These are phyloP conservation scores for Lichtheimia ornata DNA, from an alignment of 371 early-diverging fungal species.

Conservation along the genomic window DNA sequence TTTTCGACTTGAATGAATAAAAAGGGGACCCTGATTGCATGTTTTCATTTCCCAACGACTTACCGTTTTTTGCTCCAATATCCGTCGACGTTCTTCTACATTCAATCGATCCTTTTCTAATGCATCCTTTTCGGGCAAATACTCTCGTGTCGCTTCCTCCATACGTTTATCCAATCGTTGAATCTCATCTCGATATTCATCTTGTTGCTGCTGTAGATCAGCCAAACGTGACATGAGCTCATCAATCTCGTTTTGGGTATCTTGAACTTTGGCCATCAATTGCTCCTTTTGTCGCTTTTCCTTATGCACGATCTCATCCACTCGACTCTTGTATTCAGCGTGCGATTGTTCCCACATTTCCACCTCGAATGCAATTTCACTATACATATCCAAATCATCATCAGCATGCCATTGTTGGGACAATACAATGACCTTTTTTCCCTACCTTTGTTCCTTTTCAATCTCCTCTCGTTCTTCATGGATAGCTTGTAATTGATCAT, in stretches of 20 bases:
- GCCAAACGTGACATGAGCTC: slow-evolving; percentile 16
- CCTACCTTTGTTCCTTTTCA: slow-evolving; percentile 24
- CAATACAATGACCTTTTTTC: no score
- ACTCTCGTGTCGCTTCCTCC: slow-evolving; percentile 2
- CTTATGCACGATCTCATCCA: slow-evolving; percentile 22
- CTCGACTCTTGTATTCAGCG: slow-evolving; percentile 15
- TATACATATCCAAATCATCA: background rate
- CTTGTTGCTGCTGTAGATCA: slow-evolving; percentile 8
- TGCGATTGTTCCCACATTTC: slow-evolving; percentile 32
- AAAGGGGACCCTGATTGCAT: background rate
- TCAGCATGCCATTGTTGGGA: no score
- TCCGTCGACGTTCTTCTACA: slow-evolving; percentile 12
- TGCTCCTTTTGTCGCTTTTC: slow-evolving; percentile 15
- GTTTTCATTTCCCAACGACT: background rate
- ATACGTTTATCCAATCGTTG: slow-evolving; percentile 12
- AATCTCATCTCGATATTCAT: slow-evolving; percentile 16
- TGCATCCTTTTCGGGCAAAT: slow-evolving; percentile 11
- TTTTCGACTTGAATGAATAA: background rate
- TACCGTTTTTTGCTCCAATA: slow-evolving; percentile 8
- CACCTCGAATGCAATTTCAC: slow-evolving; percentile 27
- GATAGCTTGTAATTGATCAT: slow-evolving; percentile 13
- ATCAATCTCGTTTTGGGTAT: slow-evolving; percentile 17
- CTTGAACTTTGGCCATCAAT: slow-evolving; percentile 7
- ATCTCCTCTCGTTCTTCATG: slow-evolving; percentile 13
- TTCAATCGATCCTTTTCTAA: slow-evolving; percentile 9